phyloP scores from a whole-genome alignment of 2,329 filamentous ascomycete species.

The Pseudopithomyces chartarum region DNA sequence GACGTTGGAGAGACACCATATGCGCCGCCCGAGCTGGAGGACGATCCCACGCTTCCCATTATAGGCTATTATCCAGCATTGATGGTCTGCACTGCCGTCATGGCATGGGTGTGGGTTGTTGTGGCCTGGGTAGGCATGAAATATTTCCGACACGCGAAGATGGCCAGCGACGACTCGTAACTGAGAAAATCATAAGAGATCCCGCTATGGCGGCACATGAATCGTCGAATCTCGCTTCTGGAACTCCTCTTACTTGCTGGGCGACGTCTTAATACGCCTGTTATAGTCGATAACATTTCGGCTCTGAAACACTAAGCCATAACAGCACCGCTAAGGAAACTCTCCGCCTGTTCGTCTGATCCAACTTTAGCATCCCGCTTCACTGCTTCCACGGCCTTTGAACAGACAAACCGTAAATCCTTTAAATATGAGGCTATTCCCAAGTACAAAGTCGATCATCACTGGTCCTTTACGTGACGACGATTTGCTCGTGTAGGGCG shows the following conservation, averaged over 20 bases:
- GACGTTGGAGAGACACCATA: conserved; percentile 96
- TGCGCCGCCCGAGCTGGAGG: conserved; percentile 91
- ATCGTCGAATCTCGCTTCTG: conserved; percentile 22
- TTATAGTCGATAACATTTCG: conserved; percentile 34
- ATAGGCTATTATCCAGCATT: conserved; percentile 96
- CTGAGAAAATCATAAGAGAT: background rate
- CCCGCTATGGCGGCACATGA: conserved; percentile 15
- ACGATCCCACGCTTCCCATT: conserved; percentile 92
- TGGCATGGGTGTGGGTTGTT: conserved; percentile 99
- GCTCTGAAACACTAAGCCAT: conserved; percentile 41
- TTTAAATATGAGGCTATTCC: background rate
- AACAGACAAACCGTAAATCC: background rate
- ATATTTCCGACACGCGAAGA: conserved; percentile 97
- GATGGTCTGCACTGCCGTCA: conserved; percentile 90
- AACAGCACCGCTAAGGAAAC: conserved; percentile 23
- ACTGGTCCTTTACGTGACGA: conserved; percentile 13
- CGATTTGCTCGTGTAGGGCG: conserved; percentile 11
- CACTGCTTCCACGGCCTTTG: conserved; percentile 1
- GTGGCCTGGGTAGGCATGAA: conserved; percentile 99
- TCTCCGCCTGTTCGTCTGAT: conserved; percentile 1
- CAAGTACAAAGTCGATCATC: conserved; percentile 11
- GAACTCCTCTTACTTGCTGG: conserved; percentile 16
- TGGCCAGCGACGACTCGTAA: conserved; percentile 64
- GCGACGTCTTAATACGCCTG: conserved; percentile 25
- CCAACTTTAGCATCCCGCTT: conserved; percentile 5